Evolutionary conservation across 2,329 filamentous ascomycete genomes (phyloP), one percentile per base, ranked within the genome.

Genomic region (Ophiostoma montium): DNA sequence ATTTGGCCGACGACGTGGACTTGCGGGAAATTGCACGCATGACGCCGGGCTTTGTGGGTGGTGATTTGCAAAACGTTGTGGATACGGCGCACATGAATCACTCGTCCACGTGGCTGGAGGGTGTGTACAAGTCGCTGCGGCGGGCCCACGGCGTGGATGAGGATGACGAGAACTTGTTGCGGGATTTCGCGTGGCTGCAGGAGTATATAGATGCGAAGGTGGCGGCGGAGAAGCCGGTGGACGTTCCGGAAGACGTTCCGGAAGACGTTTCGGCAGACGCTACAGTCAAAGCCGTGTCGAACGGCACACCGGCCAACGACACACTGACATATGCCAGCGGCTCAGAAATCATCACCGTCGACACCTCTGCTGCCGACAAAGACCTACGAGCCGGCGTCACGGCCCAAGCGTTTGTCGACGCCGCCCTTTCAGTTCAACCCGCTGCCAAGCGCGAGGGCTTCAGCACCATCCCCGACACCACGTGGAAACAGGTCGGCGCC

Each of bases 381-480:
- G n/a, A 18, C 38, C 3, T 30, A 45, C 35, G 27, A 52, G 38
- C 53, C 58, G n/a, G 27, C 53, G 58, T 70, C 48, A 62, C 61
- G 7, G 84, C 68, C 64, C 70, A 63, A 66, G 68, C 94, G 55
- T 92, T 96, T 63, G 69, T 82, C 21, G 69, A 71, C 1, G 89
- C 88, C 3, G 73, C 95, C 3, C 78, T 84, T 10, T 76, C 77
- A 51, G 77, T 95, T 53, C 76, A 86, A 61, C 79, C 88, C 23
- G 90, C 86, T 1, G 84, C 84, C 6, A 89, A 90, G 63, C 81
- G 88, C 46, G 90, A 98, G 67, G 92, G 92, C 43, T 98, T 98
- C 64, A 88, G 87, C 12, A 92, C 87, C 1, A 87, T 96, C 41
- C 92, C 92, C 8, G 82, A 89, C 61, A 90, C 92, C 5, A 95